A percentile compares a stretch with the other conserved stretches of the same genome.
Conservation (phyloP, 495 filamentous ascomycete species). For the Terfezia boudieri region DNA sequence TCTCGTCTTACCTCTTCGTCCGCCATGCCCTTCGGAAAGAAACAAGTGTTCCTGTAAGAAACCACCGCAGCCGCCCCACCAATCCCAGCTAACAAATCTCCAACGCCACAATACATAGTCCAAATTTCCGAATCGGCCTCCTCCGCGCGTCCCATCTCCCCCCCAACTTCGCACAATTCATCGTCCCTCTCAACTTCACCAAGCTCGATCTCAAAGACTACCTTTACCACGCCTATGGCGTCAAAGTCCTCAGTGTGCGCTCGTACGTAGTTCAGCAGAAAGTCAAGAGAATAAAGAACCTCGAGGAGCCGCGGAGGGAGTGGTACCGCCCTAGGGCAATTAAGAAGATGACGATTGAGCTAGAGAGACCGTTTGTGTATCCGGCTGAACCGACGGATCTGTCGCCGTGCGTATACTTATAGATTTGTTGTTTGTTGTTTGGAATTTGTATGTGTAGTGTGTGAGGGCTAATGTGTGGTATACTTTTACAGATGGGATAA, state of each 20-base stretch:
- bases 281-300: constrained; percentile 28
- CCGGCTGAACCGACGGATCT: constrained; percentile 40
- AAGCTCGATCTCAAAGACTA: constrained; percentile 86
- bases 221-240: constrained; percentile 50
- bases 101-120: constrained; percentile 27
- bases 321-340: constrained; percentile 38
- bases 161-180: constrained; percentile 58
- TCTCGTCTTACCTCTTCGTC: background rate
- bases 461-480: constrained; percentile 8
- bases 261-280: constrained; percentile 56
- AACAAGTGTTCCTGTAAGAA: constrained; percentile 48
- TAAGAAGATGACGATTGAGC: constrained; percentile 83
- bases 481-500: constrained; percentile 29
- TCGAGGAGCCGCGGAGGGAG: constrained; percentile 23
- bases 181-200: constrained; percentile 67
- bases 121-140: constrained; percentile 53
- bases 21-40: constrained; percentile 25
- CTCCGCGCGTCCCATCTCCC: constrained; percentile 47
- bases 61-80: background rate
- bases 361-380: constrained; percentile 66
- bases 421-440: background rate
- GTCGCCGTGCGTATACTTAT: constrained; percentile 26
- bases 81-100: background rate
- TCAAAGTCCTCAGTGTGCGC: constrained; percentile 43
- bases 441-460: background rate